Conservation (phyloP, 352 stramenopile species). For the Phytophthora podocarpi region DNA sequence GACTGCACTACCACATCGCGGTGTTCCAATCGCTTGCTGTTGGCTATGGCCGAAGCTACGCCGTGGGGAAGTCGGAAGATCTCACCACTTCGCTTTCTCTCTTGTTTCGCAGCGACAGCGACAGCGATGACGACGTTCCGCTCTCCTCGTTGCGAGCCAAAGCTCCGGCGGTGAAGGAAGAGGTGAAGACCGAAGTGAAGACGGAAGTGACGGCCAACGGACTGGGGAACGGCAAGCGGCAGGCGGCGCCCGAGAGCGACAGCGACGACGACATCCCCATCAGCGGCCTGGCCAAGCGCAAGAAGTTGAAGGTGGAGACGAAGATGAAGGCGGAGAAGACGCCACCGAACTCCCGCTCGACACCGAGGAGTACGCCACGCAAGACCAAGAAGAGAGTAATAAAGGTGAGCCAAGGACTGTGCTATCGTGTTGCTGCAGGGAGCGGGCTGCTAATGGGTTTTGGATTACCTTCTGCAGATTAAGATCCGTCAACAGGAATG, state of each 20-base stretch:
- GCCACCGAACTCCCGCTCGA: constrained; percentile 11
- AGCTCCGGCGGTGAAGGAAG: constrained; percentile 25
- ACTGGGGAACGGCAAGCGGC: constrained; percentile 34
- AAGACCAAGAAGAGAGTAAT: constrained; percentile 67
- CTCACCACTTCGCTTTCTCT: constrained; percentile 20
- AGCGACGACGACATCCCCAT: constrained; percentile 82
- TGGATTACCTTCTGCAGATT: constrained; percentile 42
- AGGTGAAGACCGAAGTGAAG: constrained; percentile 39
- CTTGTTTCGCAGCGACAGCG: constrained; percentile 49
- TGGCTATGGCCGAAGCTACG: neutral
- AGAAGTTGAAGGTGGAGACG: constrained; percentile 66
- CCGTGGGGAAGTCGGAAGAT: constrained; percentile 26
- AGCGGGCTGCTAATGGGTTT: neutral
- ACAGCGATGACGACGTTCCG: constrained; percentile 83
- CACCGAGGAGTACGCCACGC: constrained; percentile 27
- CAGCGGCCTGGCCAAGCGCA: constrained; percentile 58
- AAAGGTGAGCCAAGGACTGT: constrained; percentile 38
- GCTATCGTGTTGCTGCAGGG: neutral
- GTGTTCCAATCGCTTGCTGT: neutral
- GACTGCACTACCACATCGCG: neutral
- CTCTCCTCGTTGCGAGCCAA: constrained; percentile 64
- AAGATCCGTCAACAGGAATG: constrained; percentile 88
- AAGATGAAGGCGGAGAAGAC: constrained; percentile 29
- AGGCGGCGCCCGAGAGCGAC: constrained; percentile 42
- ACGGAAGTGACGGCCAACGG: constrained; percentile 10